Conservation (phyloP, 1,284 basidiomycete genomes). For the Puccinia triticina region DNA sequence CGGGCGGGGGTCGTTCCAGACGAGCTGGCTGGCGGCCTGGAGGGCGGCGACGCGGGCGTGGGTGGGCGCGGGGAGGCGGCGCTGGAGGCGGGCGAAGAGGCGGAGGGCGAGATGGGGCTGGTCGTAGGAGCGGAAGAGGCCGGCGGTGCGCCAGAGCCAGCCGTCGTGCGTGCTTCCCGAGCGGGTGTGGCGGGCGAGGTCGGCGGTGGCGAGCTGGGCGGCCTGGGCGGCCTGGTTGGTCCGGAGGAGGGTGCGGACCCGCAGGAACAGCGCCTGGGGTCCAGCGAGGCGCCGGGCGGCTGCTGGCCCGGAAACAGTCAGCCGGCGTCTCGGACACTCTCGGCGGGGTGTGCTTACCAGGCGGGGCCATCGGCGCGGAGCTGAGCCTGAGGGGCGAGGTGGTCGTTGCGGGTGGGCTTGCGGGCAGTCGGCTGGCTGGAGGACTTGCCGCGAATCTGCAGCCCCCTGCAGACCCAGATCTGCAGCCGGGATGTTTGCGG, state of each 20-base stretch:
- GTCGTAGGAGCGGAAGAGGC: conserved; percentile 30
- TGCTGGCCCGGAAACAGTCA: too few species aligned
- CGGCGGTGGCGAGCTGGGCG: background rate
- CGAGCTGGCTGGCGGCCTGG: conserved; percentile 15
- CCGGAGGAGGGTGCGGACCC: background rate
- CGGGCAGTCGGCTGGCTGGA: too few species aligned
- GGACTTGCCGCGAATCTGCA: too few species aligned
- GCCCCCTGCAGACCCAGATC: too few species aligned
- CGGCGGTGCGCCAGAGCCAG: conserved; percentile 12
- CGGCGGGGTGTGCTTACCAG: too few species aligned
- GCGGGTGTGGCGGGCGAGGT: background rate
- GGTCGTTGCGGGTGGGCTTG: too few species aligned
- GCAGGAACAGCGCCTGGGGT: too few species aligned
- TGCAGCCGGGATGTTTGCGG: too few species aligned
- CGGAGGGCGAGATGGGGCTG: conserved; percentile 20
- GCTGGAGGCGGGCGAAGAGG: background rate
- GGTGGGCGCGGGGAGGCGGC: background rate
- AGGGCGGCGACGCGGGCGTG: background rate
- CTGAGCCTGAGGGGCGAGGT: too few species aligned
- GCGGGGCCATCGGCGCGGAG: too few species aligned
- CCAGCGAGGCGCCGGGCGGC: too few species aligned
- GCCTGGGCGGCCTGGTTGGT: background rate
- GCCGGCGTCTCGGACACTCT: too few species aligned
- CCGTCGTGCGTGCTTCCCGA: background rate
- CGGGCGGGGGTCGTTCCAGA: conserved; percentile 8